Conservation (phyloP, 305 asterid genomes). For the Rubia peregrina region DNA sequence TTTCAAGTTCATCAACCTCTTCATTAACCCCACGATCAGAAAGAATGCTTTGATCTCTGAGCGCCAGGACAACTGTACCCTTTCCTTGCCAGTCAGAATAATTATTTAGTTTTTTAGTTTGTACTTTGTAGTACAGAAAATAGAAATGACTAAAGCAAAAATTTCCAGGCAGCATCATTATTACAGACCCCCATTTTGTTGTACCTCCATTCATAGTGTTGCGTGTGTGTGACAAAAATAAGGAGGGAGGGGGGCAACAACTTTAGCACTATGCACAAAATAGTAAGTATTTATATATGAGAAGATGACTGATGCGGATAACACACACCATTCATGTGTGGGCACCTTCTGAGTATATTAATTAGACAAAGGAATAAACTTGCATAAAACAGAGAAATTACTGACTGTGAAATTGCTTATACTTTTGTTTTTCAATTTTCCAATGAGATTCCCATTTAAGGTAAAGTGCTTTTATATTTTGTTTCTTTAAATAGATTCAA, state of each 20-base stretch:
- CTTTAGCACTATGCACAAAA: too few species aligned
- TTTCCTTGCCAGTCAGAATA: not conserved
- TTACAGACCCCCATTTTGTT: not conserved
- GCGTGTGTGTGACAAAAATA: not conserved
- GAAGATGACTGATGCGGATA: too few species aligned
- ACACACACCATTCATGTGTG: not conserved
- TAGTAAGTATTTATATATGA: too few species aligned
- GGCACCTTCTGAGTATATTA: not conserved
- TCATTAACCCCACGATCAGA: constrained; percentile 72
- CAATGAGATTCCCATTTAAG: too few species aligned
- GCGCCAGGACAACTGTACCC: constrained; percentile 60
- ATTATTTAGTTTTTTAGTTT: not conserved
- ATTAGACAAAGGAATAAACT: not conserved
- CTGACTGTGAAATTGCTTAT: too few species aligned
- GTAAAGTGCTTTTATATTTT: too few species aligned
- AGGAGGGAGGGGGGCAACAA: too few species aligned
- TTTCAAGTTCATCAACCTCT: constrained; percentile 95
- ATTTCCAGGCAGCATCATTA: too few species aligned
- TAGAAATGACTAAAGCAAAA: not conserved
- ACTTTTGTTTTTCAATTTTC: not conserved
- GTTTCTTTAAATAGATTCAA: too few species aligned
- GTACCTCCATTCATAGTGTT: not conserved
- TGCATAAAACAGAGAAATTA: constrained; percentile 9
- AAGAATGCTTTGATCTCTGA: constrained; percentile 89
- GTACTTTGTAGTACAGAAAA: not conserved